phyloP scores from a whole-genome alignment of 345 rosid genomes.

The Angophora floribunda region DNA sequence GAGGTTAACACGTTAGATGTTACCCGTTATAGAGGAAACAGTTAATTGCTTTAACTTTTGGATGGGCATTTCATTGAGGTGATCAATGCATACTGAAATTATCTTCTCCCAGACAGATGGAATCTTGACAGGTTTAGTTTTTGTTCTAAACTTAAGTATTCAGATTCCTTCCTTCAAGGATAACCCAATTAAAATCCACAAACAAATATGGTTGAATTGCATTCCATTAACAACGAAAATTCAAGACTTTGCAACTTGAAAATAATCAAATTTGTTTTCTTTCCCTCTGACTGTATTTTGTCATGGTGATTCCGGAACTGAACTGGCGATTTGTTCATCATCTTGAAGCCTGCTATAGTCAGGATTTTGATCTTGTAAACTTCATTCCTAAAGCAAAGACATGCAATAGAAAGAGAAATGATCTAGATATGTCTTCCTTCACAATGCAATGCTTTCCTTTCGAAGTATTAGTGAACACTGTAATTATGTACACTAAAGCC shows the following conservation, averaged over 20 bases:
- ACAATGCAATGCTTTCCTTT: neutral
- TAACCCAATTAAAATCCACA: neutral
- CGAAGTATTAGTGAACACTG: neutral
- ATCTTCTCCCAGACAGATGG: neutral
- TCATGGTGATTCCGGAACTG: neutral
- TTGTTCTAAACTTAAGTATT: neutral
- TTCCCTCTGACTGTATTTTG: neutral
- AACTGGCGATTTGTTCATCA: neutral
- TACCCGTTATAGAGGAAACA: neutral
- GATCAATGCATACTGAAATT: neutral
- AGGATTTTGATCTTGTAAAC: neutral
- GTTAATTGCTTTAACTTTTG: neutral
- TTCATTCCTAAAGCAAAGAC: neutral
- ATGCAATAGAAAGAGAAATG: neutral
- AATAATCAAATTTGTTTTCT: neutral
- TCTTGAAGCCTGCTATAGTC: neutral
- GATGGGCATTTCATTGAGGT: neutral
- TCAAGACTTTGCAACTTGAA: neutral
- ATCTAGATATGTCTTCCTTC: neutral
- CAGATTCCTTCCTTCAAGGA: neutral
- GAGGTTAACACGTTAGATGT: neutral
- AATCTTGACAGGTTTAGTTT: slow-evolving; percentile 6
- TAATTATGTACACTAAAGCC: neutral
- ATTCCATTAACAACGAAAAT: neutral
- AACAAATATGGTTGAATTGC: neutral